Evolutionary conservation across 306 rosid genomes (phyloP).

Genomic region (Cicer arietinum): DNA sequence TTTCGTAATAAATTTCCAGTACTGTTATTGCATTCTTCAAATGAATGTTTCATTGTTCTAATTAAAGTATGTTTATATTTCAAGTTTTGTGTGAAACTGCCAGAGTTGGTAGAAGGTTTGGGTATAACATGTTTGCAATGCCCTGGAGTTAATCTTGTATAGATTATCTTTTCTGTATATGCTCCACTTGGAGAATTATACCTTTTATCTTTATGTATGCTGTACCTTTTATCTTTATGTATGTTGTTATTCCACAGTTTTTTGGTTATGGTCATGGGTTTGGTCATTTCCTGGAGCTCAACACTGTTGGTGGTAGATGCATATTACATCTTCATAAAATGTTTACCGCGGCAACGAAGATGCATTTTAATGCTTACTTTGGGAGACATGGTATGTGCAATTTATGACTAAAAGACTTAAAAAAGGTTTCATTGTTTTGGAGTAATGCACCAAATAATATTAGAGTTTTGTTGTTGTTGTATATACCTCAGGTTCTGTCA

Average conservation of each 20-base stretch:
- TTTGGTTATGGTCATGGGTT: conserved; percentile 89
- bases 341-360: conserved; percentile 65
- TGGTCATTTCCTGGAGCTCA: conserved; percentile 89
- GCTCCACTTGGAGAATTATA: conserved; percentile 7
- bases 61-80: conserved; percentile 14
- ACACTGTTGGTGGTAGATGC: conserved; percentile 74
- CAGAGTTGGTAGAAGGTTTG: conserved; percentile 2
- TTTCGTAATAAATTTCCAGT: conserved; percentile 2
- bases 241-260: conserved; percentile 59
- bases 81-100: neutral
- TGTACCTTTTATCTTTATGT: conserved; percentile 19
- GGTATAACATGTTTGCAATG: conserved; percentile 1
- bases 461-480: conserved; percentile 3
- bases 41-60: neutral
- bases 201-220: conserved; percentile 35
- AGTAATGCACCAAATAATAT: conserved; percentile 33
- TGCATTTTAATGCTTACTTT: conserved; percentile 54
- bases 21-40: conserved; percentile 21
- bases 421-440: conserved; percentile 12
- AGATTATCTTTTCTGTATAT: conserved; percentile 15
- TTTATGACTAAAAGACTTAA: conserved; percentile 8
- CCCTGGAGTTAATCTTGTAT: conserved; percentile 3
- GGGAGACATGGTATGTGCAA: conserved; percentile 74
- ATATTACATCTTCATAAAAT: conserved; percentile 69
- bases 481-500: conserved; percentile 64